Base-by-base conservation (phyloP, 2,329 filamentous ascomycete species). In the Thermochaetoides dissita region DNA sequence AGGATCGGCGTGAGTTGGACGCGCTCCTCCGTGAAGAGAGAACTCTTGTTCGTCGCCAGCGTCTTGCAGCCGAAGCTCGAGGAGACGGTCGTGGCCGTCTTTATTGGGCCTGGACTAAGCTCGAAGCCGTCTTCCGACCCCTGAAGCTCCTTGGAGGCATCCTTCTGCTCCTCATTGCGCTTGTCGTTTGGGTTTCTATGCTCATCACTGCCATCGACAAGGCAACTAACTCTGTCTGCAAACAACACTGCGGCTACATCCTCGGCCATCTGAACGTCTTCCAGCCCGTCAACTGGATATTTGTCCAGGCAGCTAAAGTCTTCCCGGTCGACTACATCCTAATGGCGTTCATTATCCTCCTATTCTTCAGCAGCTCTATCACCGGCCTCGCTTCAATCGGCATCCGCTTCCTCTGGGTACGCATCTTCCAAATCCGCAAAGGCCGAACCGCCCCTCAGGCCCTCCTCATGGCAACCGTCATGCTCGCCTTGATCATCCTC, bases 161-260 rank as follows among this genome's bases (percentile, higher is more conserved):
- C 38, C 52, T 94, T 0, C 65, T 96, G 3, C 70, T 95, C 30
- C 51, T 86, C 2, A 59, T 94, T 17, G 72, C 84, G 0, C 62
- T 94, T 10, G 51, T 94, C 35, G 72, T 93, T 51, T 94, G 86
- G 73, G 73, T 81, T 7, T 94, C 85, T 9, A 96, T 98, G 86
- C 73, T 96, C 52, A 83, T 96, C 57, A 96, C 89, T 0, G 83
- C 79, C 51, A 87, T 96, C 55, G 91, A 98, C 72, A 96, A 96
- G 66, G 85, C 87, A 32, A 88, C 83, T 61, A 95, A 96, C 66
- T 95, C 88, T 3, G 67, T 93, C 48, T 98, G 91, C 73, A 89
- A 91, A 60, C 69, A 79, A 45, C 79, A 77, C 53, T 98, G 91
- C 58, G 91, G 91, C 48, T 98, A 95, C 63, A 84, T 96, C 39